Evolutionary conservation across 352 stramenopile species (phyloP).

Genomic region (Phytophthora rubi): DNA sequence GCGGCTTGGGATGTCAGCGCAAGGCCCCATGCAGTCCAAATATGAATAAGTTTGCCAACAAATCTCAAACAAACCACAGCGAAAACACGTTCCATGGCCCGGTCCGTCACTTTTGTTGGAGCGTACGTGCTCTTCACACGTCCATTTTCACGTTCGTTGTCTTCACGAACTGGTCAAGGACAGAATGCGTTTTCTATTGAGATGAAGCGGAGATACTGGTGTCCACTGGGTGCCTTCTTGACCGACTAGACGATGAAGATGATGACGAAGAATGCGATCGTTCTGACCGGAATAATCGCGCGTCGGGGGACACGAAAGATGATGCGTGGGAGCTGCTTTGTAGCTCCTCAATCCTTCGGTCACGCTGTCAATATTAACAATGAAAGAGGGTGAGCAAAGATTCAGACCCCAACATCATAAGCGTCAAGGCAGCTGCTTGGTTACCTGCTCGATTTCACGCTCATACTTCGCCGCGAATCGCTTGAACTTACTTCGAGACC

Average conservation of each 20-base stretch:
- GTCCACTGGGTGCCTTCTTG: constrained; percentile 17
- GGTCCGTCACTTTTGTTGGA: background rate
- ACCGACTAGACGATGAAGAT: constrained; percentile 44
- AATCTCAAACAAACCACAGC: background rate
- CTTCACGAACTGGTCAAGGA: background rate
- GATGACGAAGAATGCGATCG: constrained; percentile 48
- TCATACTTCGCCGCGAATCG: constrained; percentile 87
- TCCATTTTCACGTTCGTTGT: constrained; percentile 1
- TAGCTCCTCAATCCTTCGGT: constrained; percentile 56
- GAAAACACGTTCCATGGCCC: background rate
- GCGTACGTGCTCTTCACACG: background rate
- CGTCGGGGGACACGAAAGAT: constrained; percentile 52
- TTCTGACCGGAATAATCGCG: constrained; percentile 18
- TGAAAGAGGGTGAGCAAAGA: constrained; percentile 3
- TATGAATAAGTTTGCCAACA: background rate
- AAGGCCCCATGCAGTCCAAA: background rate
- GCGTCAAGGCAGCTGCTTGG: background rate
- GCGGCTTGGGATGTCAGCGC: background rate
- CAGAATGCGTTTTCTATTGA: constrained; percentile 23
- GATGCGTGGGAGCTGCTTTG: constrained; percentile 53
- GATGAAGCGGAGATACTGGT: constrained; percentile 1
- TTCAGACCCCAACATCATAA: background rate
- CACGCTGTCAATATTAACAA: constrained; percentile 35
- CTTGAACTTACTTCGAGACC: constrained; percentile 88
- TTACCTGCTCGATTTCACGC: constrained; percentile 80